Evolutionary conservation across 257 asterid genomes (phyloP), one percentile per base, ranked within the genome.

Genomic region (Fraxinus pennsylvanica): DNA sequence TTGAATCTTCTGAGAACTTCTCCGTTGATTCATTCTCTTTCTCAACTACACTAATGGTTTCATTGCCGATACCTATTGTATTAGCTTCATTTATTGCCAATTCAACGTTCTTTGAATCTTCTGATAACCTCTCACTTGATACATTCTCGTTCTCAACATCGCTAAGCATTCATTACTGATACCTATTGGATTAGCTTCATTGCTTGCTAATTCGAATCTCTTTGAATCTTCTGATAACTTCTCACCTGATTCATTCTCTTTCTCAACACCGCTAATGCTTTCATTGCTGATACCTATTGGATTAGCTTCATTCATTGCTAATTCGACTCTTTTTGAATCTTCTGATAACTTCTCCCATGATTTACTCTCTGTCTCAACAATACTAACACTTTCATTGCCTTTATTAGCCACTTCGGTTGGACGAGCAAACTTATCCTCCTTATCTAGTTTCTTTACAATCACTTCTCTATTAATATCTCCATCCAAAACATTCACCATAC

Each of bases 401-500:
- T 57, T 43, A 78, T 84, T 85, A 75, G 45, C 66, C 27, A 35
- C 81, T 74, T 75, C 85, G 35, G 80, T 76, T 68, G 21, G 80
- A 72, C 50, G 67, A 63, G 80, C 71, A 52, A 66, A 73, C 59
- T 22, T 36, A 5, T 54, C 81, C 36, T 80, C 82, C 33, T 72
- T 63, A 74, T 82, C 86, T 29, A 75, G 67, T 73, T 72, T 81
- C 71, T 82, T 65, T 12, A 82, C 84, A 43, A 45, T 67, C 80
- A 39, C 85, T 76, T 84, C 82, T 29, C 68, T 72, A 81, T 80
- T 88, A 27, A 39, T 29, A 47, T 83, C 83, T 22, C 78, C 84
- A 32, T 81, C 87, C 81, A 82, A 71, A 72, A 78, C 87, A 35
- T 78, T 83, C 81, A 81, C 87, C 47, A 54, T 77, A 70, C 68